These are phyloP conservation scores for Fusarium pseudoanthophilum DNA, from an alignment of 2,329 filamentous ascomycete genomes.

Conservation along the genomic window DNA sequence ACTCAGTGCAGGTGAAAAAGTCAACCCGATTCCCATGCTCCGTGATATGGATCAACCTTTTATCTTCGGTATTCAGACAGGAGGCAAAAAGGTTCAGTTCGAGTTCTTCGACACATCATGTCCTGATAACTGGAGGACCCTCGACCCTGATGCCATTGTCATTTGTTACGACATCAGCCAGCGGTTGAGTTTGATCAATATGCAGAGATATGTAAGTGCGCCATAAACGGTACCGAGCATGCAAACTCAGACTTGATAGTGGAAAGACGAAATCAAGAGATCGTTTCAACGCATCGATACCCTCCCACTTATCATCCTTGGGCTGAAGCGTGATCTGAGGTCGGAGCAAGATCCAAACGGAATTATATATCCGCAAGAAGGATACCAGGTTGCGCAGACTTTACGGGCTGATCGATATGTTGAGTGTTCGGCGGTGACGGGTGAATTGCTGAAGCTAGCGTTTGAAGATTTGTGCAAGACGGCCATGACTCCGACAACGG, in stretches of 20 bases:
- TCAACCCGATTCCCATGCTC: conserved; percentile 59
- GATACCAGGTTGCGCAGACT: conserved; percentile 64
- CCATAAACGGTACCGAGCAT: neutral
- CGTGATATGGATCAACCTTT: conserved; percentile 70
- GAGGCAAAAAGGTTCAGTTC: conserved; percentile 58
- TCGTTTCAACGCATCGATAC: conserved; percentile 59
- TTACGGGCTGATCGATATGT: conserved; percentile 71
- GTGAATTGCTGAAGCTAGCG: conserved; percentile 66
- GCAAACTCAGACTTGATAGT: conserved; percentile 53
- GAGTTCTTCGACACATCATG: conserved; percentile 70
- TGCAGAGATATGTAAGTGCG: conserved; percentile 63
- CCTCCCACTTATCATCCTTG: conserved; percentile 66
- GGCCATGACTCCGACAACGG: conserved; percentile 60
- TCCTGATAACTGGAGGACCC: conserved; percentile 68
- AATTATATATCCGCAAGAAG: conserved; percentile 71
- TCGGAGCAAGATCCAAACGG: conserved; percentile 69
- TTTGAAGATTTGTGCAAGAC: conserved; percentile 71
- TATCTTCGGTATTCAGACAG: conserved; percentile 63
- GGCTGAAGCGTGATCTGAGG: conserved; percentile 69
- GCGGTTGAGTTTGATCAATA: conserved; percentile 66
- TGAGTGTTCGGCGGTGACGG: conserved; percentile 71
- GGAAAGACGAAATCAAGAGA: conserved; percentile 65
- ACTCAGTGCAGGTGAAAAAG: conserved; percentile 59
- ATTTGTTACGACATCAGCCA: conserved; percentile 72
- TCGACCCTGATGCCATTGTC: conserved; percentile 67